These are phyloP conservation scores for Zygoascus meyerae DNA, from an alignment of 1,139 yeast species.

Conservation along the genomic window DNA sequence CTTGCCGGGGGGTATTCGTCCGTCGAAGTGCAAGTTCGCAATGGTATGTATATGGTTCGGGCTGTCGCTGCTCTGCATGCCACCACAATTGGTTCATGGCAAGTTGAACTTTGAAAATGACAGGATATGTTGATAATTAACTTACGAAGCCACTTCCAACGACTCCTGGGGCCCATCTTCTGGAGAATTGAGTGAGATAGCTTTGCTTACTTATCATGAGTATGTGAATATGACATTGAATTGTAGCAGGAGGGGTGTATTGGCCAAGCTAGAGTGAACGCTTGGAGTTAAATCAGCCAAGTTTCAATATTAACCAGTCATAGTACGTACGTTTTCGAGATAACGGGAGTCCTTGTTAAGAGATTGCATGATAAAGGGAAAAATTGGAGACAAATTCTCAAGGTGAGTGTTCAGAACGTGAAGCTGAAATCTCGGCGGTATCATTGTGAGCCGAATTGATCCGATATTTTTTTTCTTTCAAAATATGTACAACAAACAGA, in stretches of 20 bases:
- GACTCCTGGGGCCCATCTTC: conserved; percentile 82
- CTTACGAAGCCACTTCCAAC: conserved; percentile 63
- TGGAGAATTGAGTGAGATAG: conserved; percentile 77
- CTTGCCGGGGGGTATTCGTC: conserved; percentile 87
- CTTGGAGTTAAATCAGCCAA: background rate
- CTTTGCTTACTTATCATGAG: conserved; percentile 61
- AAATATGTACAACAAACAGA: background rate
- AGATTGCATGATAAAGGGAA: conserved; percentile 94
- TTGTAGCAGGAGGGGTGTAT: too few relatives aligned
- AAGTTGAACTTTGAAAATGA: background rate
- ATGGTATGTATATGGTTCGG: conserved; percentile 28
- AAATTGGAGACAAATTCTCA: conserved; percentile 95
- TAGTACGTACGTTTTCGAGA: conserved; percentile 67
- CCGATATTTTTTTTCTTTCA: background rate
- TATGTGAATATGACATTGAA: conserved; percentile 8
- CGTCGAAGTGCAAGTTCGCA: conserved; percentile 80
- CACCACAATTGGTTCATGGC: background rate
- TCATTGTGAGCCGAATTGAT: too few relatives aligned
- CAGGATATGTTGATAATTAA: background rate
- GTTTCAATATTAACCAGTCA: background rate
- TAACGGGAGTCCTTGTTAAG: conserved; percentile 90
- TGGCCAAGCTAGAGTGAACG: too few relatives aligned
- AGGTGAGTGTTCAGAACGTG: conserved; percentile 32
- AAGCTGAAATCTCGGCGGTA: too few relatives aligned
- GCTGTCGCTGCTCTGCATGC: background rate